Base-by-base conservation (phyloP, 208 protist species). In the Acanthamoeba sp. region DNA sequence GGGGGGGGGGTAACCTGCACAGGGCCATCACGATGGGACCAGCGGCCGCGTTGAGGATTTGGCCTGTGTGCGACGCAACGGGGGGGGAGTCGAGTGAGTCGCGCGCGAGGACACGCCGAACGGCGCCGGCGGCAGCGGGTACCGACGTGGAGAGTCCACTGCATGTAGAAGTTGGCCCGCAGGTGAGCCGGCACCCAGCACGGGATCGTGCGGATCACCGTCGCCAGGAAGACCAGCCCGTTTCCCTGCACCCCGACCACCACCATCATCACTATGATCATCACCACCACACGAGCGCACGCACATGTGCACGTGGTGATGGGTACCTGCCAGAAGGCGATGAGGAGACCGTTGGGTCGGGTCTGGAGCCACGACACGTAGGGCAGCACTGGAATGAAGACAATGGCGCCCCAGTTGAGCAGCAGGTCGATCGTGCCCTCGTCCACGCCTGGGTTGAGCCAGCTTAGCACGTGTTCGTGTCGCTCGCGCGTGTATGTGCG, bases 341-440 rank as follows among this genome's bases (percentile, higher is more conserved):
- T 91, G 52, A 91, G 85, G 42, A 91, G 85, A 32, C 85, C 85
- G 85, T 91, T 91, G 52, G 55, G 85, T 1, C 85, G 85, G 27
- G 85, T 91, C 27, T 91, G 85, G 9, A 91, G 85, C 85, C 85
- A 91, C 59, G 85, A 91, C 36, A 91, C 85, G 62, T 91, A 91
- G 55, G 85, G 85, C 34, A 91, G 85, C 36, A 91, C 85, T 22
- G 85, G 85, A n/a, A 91, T 91, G 85, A 91, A 91, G 48, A 91
- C 64, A 55, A 91, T 91, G 62, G 85, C 55, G 55, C 85, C 85
- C 85, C 85, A 91, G 62, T 91, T 91, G 12, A 91, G 29, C 36
- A 91, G 32, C 85, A 91, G 36, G n/a, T 91, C 85, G 29, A 91
- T 91, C 55, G 78, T 87, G 52, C 59, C 64, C 59, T 73, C 52